Evolutionary conservation across 2,329 filamentous ascomycete genomes (phyloP).

Genomic region (Amesomyces nigricolor): DNA sequence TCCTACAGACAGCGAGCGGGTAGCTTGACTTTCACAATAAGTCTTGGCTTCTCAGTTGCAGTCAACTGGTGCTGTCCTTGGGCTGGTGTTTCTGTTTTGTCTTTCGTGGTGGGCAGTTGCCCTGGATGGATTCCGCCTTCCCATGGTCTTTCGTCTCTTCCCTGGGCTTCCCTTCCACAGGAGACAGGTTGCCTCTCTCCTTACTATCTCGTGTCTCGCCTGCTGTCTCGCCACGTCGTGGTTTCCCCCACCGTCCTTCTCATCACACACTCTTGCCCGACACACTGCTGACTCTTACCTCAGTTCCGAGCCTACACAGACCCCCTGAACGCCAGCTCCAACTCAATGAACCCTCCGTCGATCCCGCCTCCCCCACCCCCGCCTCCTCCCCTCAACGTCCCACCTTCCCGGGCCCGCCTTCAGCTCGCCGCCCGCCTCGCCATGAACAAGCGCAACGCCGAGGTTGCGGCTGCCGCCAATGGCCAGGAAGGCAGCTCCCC

Average conservation of each 20-base stretch:
- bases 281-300: conserved; percentile 6
- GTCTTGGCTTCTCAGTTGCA: background rate
- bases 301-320: conserved; percentile 58
- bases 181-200: background rate
- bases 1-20: background rate
- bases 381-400: conserved; percentile 76
- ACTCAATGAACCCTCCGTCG: conserved; percentile 51
- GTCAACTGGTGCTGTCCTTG: background rate
- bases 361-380: conserved; percentile 57
- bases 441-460: conserved; percentile 59
- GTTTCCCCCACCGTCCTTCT: background rate
- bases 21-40: conserved; percentile 11
- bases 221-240: background rate
- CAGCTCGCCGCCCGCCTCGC: conserved; percentile 86
- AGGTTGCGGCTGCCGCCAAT: conserved; percentile 36
- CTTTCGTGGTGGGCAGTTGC: conserved; percentile 5
- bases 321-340: conserved; percentile 43
- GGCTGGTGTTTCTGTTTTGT: background rate
- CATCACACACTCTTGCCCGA: background rate
- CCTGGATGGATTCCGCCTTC: background rate
- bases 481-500: conserved; percentile 35
- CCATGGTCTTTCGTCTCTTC: background rate
- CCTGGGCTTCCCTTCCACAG: background rate
- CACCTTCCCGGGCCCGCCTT: conserved; percentile 77
- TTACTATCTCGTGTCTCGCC: background rate